These are phyloP conservation scores for Quercus tomentella DNA, from an alignment of 331 rosid species.

Conservation along the genomic window DNA sequence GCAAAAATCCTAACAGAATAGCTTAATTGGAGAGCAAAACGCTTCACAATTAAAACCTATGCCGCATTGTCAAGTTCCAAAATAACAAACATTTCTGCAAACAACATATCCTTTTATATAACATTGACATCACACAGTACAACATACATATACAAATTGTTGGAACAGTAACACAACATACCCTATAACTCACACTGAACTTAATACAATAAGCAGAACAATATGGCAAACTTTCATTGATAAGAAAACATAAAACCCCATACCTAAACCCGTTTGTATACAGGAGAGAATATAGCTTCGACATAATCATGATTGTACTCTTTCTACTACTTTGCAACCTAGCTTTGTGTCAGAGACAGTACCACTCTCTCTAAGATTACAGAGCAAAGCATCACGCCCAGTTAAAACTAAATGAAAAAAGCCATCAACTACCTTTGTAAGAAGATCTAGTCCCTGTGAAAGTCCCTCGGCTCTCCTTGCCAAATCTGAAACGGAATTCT, in stretches of 20 bases:
- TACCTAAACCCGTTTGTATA: slow-evolving; percentile 32
- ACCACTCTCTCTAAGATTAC: slow-evolving; percentile 45
- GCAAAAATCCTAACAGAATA: neutral
- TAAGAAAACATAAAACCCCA: slow-evolving; percentile 16
- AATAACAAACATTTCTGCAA: neutral
- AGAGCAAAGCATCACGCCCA: slow-evolving; percentile 69
- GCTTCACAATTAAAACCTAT: neutral
- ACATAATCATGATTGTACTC: slow-evolving; percentile 25
- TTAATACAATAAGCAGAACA: slow-evolving; percentile 18
- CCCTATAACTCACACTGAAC: slow-evolving; percentile 17
- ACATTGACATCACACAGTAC: slow-evolving; percentile 10
- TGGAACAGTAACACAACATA: neutral
- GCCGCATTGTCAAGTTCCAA: neutral
- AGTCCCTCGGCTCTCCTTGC: slow-evolving; percentile 45
- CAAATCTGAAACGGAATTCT: slow-evolving; percentile 41
- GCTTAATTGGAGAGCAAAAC: neutral
- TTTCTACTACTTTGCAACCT: slow-evolving; percentile 23
- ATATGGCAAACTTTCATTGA: slow-evolving; percentile 8
- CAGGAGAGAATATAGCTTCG: slow-evolving; percentile 11
- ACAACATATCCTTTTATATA: slow-evolving; percentile 1
- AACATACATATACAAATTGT: slow-evolving; percentile 11
- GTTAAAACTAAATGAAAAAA: slow-evolving; percentile 58
- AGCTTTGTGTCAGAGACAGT: slow-evolving; percentile 20
- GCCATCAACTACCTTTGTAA: slow-evolving; percentile 69
- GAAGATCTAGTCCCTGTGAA: slow-evolving; percentile 64